phyloP scores from a whole-genome alignment of 768 basidiomycete species.

The Pluteus cervinus region DNA sequence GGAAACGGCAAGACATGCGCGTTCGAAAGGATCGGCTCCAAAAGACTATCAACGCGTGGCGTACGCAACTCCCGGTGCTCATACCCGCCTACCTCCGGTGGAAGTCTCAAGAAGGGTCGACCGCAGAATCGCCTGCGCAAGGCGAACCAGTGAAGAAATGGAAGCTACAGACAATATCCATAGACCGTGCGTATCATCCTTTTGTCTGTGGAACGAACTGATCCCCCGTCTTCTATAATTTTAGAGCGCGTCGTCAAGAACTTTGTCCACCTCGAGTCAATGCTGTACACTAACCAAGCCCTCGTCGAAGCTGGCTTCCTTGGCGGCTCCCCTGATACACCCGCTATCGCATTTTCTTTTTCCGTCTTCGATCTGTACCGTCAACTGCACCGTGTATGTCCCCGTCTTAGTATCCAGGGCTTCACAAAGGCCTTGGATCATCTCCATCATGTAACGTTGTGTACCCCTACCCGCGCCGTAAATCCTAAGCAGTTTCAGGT shows the following conservation, averaged over 20 bases:
- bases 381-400: conserved; percentile 17
- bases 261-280: conserved; percentile 3
- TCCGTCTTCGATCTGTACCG: conserved; percentile 15
- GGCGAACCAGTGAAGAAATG: too few species aligned
- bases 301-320: conserved; percentile 15
- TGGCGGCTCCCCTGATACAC: conserved; percentile 13
- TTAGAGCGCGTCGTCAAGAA: conserved; percentile 4
- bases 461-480: too few species aligned
- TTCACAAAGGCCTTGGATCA: conserved; percentile 8
- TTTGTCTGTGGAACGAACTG: too few species aligned
- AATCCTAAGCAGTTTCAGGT: too few species aligned
- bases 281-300: conserved; percentile 11
- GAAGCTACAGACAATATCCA: too few species aligned
- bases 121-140: too few species aligned
- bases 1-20: not conserved
- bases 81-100: not conserved
- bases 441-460: conserved; percentile 14
- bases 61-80: not conserved
- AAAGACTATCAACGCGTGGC: not conserved
- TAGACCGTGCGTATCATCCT: too few species aligned
- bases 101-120: too few species aligned
- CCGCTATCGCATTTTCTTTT: conserved; percentile 12
- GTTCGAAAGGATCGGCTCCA: not conserved
- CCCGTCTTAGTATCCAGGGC: conserved; percentile 15
- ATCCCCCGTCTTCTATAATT: conserved; percentile 11